Evolutionary conservation across 257 asterid genomes (phyloP).

Genomic region (Cinchona pubescens): DNA sequence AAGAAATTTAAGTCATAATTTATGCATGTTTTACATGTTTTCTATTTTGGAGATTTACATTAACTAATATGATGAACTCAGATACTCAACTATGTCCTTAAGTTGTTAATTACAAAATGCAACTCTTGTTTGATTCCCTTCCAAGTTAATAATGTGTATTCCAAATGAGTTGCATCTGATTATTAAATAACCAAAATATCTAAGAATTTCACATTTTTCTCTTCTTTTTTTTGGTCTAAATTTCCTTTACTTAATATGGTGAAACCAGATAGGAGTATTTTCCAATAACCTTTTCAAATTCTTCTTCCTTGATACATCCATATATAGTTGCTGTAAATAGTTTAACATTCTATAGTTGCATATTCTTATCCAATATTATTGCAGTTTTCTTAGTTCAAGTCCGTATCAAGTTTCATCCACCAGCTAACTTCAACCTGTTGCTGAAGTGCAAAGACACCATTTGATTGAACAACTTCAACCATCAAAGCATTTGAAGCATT

Average conservation of each 20-base stretch:
- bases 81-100: neutral
- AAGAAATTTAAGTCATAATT: too few species aligned
- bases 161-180: neutral
- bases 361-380: neutral
- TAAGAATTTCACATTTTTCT: neutral
- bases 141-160: neutral
- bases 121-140: neutral
- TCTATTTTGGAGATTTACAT: neutral
- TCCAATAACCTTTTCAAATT: too few species aligned
- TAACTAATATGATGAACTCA: neutral
- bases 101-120: neutral
- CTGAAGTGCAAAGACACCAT: conserved; percentile 16
- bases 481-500: conserved; percentile 7
- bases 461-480: conserved; percentile 17
- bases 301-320: neutral
- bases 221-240: neutral
- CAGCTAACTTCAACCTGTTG: conserved; percentile 5
- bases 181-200: neutral
- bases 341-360: too few species aligned
- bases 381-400: neutral
- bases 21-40: neutral
- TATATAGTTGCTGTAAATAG: neutral
- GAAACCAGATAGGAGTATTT: conserved; percentile 2
- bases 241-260: neutral
- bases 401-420: neutral